Percentiles rank a stretch among this genome's conserved stretches.
phyloP scores from a whole-genome alignment of 106 monocot genomes.

The Platanthera zijinensis region DNA sequence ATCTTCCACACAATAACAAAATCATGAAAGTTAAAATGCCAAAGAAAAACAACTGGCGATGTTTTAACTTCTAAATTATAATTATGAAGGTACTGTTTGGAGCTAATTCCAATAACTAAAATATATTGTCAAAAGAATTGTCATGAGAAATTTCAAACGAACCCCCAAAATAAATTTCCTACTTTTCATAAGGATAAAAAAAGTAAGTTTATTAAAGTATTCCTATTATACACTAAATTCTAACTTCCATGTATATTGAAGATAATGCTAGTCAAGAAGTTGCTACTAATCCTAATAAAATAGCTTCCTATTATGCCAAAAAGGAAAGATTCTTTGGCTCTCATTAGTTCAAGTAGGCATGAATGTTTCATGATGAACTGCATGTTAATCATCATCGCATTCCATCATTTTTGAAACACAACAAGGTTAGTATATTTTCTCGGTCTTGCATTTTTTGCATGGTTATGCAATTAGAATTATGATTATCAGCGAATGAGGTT shows the following conservation, averaged over 20 bases:
- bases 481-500: background rate
- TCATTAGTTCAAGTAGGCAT: background rate
- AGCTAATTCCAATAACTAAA: background rate
- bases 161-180: background rate
- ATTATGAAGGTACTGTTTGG: background rate
- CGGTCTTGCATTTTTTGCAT: background rate
- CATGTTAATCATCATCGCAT: background rate
- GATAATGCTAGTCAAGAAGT: background rate
- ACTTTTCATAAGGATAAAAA: background rate
- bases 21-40: background rate
- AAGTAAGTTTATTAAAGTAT: background rate
- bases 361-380: background rate
- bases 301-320: background rate
- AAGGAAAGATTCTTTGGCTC: background rate
- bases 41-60: background rate
- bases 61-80: background rate
- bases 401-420: background rate
- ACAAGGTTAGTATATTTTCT: background rate
- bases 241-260: background rate
- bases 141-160: background rate
- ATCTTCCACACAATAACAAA: background rate
- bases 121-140: background rate
- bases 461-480: background rate
- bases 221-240: background rate
- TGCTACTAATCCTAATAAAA: background rate